Percentiles rank a stretch among this genome's conserved stretches.
Evolutionary conservation across 352 stramenopile genomes (phyloP).

Genomic region (Phytophthora colocasiae): DNA sequence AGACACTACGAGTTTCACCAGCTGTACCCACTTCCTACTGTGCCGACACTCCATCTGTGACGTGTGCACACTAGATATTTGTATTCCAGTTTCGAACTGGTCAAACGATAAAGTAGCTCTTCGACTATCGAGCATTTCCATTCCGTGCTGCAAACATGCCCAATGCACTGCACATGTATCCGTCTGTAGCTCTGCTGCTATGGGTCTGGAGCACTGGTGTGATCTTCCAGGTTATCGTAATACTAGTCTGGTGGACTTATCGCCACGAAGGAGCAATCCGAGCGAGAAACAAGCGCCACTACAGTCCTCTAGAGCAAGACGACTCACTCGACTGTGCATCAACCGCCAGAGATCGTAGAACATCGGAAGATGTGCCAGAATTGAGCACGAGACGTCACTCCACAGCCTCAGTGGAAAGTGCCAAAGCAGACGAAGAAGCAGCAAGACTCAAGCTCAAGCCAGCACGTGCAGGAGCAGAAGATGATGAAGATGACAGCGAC

Average conservation of each 20-base stretch:
- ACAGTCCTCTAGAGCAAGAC: constrained; percentile 12
- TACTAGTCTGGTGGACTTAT: constrained; percentile 39
- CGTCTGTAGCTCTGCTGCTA: constrained; percentile 38
- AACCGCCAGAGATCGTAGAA: constrained; percentile 20
- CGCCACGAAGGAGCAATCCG: constrained; percentile 9
- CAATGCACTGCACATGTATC: constrained; percentile 57
- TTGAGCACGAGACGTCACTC: constrained; percentile 23
- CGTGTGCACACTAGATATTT: constrained; percentile 31
- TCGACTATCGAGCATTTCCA: not conserved
- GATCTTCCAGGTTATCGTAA: constrained; percentile 41
- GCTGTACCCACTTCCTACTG: constrained; percentile 20
- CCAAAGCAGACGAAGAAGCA: constrained; percentile 8
- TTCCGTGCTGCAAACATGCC: constrained; percentile 17
- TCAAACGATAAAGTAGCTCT: too few species aligned
- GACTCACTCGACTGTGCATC: constrained; percentile 14
- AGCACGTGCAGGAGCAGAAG: constrained; percentile 28
- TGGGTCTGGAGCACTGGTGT: constrained; percentile 36
- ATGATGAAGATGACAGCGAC: constrained; percentile 28
- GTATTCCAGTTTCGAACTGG: too few species aligned
- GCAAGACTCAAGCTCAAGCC: constrained; percentile 1
- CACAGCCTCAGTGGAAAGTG: constrained; percentile 12
- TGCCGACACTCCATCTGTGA: constrained; percentile 19
- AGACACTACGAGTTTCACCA: constrained; percentile 7
- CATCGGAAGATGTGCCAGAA: constrained; percentile 24
- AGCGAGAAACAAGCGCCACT: constrained; percentile 1